Conservation (phyloP, 2,329 filamentous ascomycete genomes). For the Microsporum canis region DNA sequence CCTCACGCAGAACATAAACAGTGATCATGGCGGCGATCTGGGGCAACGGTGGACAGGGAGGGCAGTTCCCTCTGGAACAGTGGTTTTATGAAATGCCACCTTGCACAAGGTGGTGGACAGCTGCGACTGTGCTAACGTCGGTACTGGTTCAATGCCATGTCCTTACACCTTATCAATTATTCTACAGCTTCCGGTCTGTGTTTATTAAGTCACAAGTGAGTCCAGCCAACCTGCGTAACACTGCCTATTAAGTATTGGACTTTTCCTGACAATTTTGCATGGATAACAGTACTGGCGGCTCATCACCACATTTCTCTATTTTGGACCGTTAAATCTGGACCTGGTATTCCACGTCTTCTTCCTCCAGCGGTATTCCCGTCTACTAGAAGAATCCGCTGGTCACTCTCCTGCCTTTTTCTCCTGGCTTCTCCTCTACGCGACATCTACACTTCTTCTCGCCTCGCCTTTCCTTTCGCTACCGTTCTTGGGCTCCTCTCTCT, state of each 20-base stretch:
- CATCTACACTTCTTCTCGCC: slow-evolving; percentile 63
- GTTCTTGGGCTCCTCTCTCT: slow-evolving; percentile 87
- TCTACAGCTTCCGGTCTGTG: slow-evolving; percentile 89
- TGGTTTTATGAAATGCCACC: slow-evolving; percentile 99
- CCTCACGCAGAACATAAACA: not conserved
- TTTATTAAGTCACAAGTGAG: slow-evolving; percentile 83
- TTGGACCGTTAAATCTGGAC: slow-evolving; percentile 85
- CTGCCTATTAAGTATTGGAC: not conserved
- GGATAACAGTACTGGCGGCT: slow-evolving; percentile 76
- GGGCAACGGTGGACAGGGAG: slow-evolving; percentile 36
- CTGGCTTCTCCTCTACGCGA: slow-evolving; percentile 83
- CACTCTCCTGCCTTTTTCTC: slow-evolving; percentile 86
- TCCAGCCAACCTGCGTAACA: slow-evolving; percentile 8
- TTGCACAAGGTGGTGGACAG: slow-evolving; percentile 94
- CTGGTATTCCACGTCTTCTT: slow-evolving; percentile 98
- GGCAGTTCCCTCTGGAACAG: slow-evolving; percentile 71
- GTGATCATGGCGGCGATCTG: slow-evolving; percentile 34
- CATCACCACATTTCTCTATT: slow-evolving; percentile 94
- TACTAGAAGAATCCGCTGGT: slow-evolving; percentile 89
- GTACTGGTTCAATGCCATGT: slow-evolving; percentile 87
- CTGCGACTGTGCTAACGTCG: slow-evolving; percentile 76
- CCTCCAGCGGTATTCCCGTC: slow-evolving; percentile 86
- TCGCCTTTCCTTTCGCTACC: slow-evolving; percentile 83
- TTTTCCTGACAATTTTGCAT: not conserved
- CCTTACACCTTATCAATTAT: slow-evolving; percentile 85